Base-by-base conservation (phyloP, 305 asterid species). In the Fraxinus velutina region DNA sequence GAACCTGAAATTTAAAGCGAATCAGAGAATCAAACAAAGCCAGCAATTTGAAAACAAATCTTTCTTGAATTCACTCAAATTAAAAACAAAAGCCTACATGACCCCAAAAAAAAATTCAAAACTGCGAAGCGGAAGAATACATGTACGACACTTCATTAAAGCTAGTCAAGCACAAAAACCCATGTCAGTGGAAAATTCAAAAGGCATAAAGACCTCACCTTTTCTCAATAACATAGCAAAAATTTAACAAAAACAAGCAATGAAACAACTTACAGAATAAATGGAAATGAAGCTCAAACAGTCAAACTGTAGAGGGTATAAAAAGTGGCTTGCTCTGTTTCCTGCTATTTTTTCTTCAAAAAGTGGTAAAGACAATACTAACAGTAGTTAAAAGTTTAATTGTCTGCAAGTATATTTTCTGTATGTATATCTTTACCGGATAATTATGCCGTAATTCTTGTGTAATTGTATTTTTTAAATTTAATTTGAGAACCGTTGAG, bases 161-260 rank as follows among this genome's bases (percentile, higher is more conserved):
- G 91, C 70, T 55, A 73, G 89, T 84, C 93, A 85, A 89, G 88
- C 93, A 86, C 89, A 85, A 85, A 82, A 77, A 79, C 88, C 93
- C 79, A 88, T 75, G 55, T 80, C n/a, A 37, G 84, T 78, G 86
- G 86, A 80, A 64, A 83, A 86, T 82, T 83, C 86, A 90, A 86
- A 89, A 88, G 87, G 77, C 89, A 76, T 86, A 83, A 87, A 87
- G 88, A 86, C 22, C 73, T 80, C 92, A 81, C 85, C 90, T 88
- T 88, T 88, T 78, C 75, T 80, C 79, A 19, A 37, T 73, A 80
- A 84, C 50, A 71, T 29, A 2, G 79, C 80, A 76, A 74, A 75
- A 33, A 62, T 37, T 32, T n/a, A 78, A 24, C 7, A 2, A n/a
- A 73, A 81, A 19, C 32, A 72, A 71, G 34, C 80, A 72, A 78